These are phyloP conservation scores for Botrytis aclada DNA, from an alignment of 2,329 filamentous ascomycete genomes.

Conservation along the genomic window DNA sequence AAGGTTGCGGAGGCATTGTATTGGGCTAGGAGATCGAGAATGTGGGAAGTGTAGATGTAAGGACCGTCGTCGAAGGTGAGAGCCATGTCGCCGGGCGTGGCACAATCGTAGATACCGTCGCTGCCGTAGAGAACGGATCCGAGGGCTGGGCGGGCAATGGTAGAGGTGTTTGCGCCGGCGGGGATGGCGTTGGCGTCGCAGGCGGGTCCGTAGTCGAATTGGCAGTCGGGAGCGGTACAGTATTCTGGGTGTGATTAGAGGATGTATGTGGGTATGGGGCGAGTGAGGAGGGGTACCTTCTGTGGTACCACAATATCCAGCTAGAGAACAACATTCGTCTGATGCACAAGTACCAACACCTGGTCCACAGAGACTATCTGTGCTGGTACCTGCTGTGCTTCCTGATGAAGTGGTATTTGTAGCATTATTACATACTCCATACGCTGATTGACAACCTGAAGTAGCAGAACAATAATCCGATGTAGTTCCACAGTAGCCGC, in stretches of 20 bases:
- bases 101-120: constrained; percentile 54
- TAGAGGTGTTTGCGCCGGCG: constrained; percentile 52
- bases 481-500: constrained; percentile 12
- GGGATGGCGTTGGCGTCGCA: constrained; percentile 58
- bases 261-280: not conserved
- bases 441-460: constrained; percentile 22
- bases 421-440: constrained; percentile 53
- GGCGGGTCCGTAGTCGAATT: constrained; percentile 26
- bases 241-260: constrained; percentile 16
- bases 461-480: constrained; percentile 25
- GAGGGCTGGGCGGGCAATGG: constrained; percentile 46
- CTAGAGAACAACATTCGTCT: constrained; percentile 23
- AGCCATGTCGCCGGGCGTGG: constrained; percentile 58
- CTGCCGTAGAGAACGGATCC: constrained; percentile 57
- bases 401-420: constrained; percentile 48
- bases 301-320: constrained; percentile 21
- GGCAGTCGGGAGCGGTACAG: constrained; percentile 27
- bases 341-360: constrained; percentile 20
- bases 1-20: constrained; percentile 66
- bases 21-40: constrained; percentile 58
- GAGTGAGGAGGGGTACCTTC: not conserved
- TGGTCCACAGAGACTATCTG: constrained; percentile 47
- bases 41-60: constrained; percentile 56
- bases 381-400: constrained; percentile 35
- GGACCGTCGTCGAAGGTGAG: constrained; percentile 68